Base-by-base conservation (phyloP, 352 stramenopile species). In the Pythium angustatum region DNA sequence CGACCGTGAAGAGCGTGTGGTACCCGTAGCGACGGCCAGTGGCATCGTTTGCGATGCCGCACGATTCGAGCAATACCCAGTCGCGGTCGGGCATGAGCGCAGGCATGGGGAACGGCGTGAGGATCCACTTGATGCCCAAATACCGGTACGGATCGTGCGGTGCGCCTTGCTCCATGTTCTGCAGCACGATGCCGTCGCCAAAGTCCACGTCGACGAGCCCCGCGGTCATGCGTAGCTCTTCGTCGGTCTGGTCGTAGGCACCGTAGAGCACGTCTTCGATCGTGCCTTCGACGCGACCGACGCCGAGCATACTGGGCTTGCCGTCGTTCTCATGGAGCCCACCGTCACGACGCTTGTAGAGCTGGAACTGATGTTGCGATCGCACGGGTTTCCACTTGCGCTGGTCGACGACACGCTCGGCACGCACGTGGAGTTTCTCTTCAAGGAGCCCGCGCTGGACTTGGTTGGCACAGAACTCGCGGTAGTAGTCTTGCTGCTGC, bases 251-350 rank as follows among this genome's bases (percentile, higher is more conserved):
- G 68, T 80, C 77, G 68, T 84, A 82, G 31, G 64, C 69, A 8
- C 79, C 79, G 56, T 83, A 88, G 22, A 88, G 44, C 43, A 83
- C 45, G 47, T 84, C 75, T 28, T 88, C 75, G 31, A 88, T 72
- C 27, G 77, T 75, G 7, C 79, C 79, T 11, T 75, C 63, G 22
- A 86, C 68, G 21, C 64, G 55, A 5, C 77, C 77, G 9, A 85
- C 57, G 26, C 73, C 75, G 19, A 80, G 71, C 58, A 88, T 75
- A 1, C 45, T 76, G 22, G 72, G 73, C 26, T 63, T 58, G 36
- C 59, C 59, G 31, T 79, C 30, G 48, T 65, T 65, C 26, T 33
- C 48, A 28, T 71, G 66, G 27, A 77, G 62, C 26, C 76, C 66
- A 15, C 60, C 44, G 54, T 67, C 59, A 17, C 76, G 56, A 10